phyloP scores from a whole-genome alignment of 495 filamentous ascomycete species.

The Achaetomiella virescens region DNA sequence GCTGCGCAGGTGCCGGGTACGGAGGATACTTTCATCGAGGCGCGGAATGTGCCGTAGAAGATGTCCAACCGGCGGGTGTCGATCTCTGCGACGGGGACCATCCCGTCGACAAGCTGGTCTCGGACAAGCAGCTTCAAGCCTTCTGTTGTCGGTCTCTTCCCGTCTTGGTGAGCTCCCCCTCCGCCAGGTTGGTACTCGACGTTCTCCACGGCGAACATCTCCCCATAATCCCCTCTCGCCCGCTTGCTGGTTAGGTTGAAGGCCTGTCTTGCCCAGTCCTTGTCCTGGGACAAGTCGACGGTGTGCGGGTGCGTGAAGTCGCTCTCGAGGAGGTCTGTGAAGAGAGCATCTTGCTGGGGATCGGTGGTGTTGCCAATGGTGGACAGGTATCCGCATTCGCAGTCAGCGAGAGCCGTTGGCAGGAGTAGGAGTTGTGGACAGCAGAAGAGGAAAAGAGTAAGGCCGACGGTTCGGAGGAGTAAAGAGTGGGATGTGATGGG shows the following conservation, averaged over 20 bases:
- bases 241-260: slow-evolving; percentile 51
- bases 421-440: slow-evolving; percentile 15
- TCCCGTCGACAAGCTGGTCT: slow-evolving; percentile 37
- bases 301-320: slow-evolving; percentile 52
- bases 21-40: slow-evolving; percentile 55
- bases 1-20: slow-evolving; percentile 63
- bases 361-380: slow-evolving; percentile 31
- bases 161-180: slow-evolving; percentile 34
- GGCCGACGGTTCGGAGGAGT: not conserved
- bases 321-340: slow-evolving; percentile 63
- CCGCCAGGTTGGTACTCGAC: slow-evolving; percentile 43
- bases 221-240: slow-evolving; percentile 59
- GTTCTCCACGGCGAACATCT: slow-evolving; percentile 50
- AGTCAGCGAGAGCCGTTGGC: slow-evolving; percentile 39
- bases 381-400: slow-evolving; percentile 64
- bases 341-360: slow-evolving; percentile 37
- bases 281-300: slow-evolving; percentile 38
- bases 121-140: slow-evolving; percentile 58
- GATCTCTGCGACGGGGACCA: slow-evolving; percentile 57
- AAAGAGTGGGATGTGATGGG: not conserved
- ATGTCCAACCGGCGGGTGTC: slow-evolving; percentile 52
- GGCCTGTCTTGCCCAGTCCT: slow-evolving; percentile 57
- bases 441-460: slow-evolving; percentile 1
- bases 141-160: not conserved
- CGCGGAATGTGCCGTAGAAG: slow-evolving; percentile 59